Evolutionary conservation across 2,329 filamentous ascomycete genomes (phyloP).

Genomic region (Fonsecaea nubica): DNA sequence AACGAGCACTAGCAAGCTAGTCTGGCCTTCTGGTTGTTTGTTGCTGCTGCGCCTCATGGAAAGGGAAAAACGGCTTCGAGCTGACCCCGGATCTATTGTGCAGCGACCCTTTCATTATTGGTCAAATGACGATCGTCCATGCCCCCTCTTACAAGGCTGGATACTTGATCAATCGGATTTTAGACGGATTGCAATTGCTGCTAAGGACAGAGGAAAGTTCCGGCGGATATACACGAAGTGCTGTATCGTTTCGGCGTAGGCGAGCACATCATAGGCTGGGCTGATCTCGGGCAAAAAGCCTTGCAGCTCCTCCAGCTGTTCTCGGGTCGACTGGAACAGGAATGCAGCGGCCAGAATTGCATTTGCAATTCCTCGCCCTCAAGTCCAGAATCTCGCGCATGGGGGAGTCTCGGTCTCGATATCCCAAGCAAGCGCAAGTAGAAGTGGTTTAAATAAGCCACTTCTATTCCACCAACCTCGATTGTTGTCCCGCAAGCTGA

Average conservation of each 20-base stretch:
- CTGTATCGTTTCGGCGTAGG: neutral
- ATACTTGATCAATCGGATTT: neutral
- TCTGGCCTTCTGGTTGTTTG: neutral
- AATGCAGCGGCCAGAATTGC: neutral
- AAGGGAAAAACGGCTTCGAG: neutral
- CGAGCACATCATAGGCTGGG: slow-evolving; percentile 2
- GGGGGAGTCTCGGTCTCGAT: neutral
- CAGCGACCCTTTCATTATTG: neutral
- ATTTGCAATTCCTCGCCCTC: neutral
- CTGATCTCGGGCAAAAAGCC: slow-evolving; percentile 11
- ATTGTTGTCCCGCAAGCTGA: neutral
- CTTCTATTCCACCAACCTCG: neutral
- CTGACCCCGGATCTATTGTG: neutral
- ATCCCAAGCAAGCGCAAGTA: neutral
- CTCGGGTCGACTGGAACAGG: neutral
- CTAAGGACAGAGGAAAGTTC: neutral
- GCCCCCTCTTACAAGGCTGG: neutral
- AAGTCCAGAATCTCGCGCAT: neutral
- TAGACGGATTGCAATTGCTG: neutral
- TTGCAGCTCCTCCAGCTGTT: neutral
- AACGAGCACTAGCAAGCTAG: neutral
- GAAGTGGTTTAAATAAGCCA: neutral
- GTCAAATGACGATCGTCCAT: neutral
- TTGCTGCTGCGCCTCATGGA: neutral
- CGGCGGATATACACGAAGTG: slow-evolving; percentile 1